Conservation (phyloP, 345 rosid species). For the Acer campestre region DNA sequence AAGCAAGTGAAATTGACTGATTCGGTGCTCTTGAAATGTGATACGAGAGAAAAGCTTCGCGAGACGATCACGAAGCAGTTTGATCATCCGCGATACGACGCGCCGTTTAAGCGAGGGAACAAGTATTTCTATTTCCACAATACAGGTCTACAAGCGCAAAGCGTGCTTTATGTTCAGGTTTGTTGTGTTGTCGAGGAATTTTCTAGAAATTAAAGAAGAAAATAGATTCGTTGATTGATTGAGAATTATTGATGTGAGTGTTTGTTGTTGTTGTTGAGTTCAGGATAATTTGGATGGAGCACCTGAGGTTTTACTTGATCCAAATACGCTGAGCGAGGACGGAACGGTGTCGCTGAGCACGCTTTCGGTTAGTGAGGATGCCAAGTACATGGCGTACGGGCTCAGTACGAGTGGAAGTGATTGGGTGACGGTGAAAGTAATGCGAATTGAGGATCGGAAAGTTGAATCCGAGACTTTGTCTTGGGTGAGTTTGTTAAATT, state of each 20-base stretch:
- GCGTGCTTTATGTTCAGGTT: constrained; percentile 80
- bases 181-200: neutral
- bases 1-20: constrained; percentile 71
- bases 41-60: constrained; percentile 54
- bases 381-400: constrained; percentile 74
- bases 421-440: constrained; percentile 83
- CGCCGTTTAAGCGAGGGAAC: constrained; percentile 67
- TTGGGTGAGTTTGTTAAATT: constrained; percentile 60
- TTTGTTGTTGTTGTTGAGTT: constrained; percentile 4
- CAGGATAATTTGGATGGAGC: constrained; percentile 78
- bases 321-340: constrained; percentile 78
- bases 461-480: constrained; percentile 70
- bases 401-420: constrained; percentile 92
- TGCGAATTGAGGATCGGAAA: constrained; percentile 61
- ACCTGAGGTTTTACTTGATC: constrained; percentile 85
- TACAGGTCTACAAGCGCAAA: constrained; percentile 86
- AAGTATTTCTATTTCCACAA: constrained; percentile 83
- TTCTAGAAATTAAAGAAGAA: neutral
- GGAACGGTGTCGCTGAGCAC: constrained; percentile 75
- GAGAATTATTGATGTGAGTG: neutral
- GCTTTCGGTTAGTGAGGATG: constrained; percentile 68
- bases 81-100: constrained; percentile 82
- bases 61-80: constrained; percentile 61
- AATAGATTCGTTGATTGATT: neutral
- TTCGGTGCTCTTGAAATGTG: constrained; percentile 61